A percentile compares a stretch with the other conserved stretches of the same genome.
Conservation (phyloP, 345 rosid genomes). For the Gossypium sturtianum region DNA sequence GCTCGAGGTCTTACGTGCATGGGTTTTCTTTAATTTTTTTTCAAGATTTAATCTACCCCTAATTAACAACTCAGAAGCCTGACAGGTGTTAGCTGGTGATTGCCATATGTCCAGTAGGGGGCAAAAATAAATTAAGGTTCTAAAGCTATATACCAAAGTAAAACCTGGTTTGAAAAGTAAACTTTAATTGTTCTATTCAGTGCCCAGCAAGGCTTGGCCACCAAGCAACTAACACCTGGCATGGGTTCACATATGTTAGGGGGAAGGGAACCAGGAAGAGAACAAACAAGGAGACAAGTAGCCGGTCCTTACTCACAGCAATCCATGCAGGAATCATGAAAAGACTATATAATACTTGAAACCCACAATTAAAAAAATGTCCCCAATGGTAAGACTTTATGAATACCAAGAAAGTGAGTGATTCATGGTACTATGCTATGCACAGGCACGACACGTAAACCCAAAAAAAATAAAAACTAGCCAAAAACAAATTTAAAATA, state of each 20-base stretch:
- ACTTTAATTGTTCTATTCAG: conserved; percentile 17
- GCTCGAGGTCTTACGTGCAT: conserved; percentile 16
- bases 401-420: conserved; percentile 36
- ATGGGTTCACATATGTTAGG: conserved; percentile 34
- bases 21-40: neutral
- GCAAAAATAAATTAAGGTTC: conserved; percentile 27
- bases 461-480: conserved; percentile 16
- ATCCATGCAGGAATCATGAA: conserved; percentile 36
- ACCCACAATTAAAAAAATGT: conserved; percentile 12
- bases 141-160: conserved; percentile 21
- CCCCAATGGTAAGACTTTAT: conserved; percentile 32
- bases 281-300: conserved; percentile 71
- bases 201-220: conserved; percentile 25
- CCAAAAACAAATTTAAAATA: neutral
- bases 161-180: conserved; percentile 2
- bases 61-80: conserved; percentile 16
- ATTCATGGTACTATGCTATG: conserved; percentile 19
- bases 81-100: neutral
- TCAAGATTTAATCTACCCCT: neutral
- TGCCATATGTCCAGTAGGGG: conserved; percentile 21
- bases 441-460: conserved; percentile 21
- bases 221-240: conserved; percentile 37
- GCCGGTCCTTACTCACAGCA: conserved; percentile 39
- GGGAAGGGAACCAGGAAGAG: conserved; percentile 66
- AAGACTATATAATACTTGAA: conserved; percentile 14